Evolutionary conservation across 805 yeast genomes (phyloP), one percentile per base, ranked within the genome.

Genomic region (Barnettozyma californica): DNA sequence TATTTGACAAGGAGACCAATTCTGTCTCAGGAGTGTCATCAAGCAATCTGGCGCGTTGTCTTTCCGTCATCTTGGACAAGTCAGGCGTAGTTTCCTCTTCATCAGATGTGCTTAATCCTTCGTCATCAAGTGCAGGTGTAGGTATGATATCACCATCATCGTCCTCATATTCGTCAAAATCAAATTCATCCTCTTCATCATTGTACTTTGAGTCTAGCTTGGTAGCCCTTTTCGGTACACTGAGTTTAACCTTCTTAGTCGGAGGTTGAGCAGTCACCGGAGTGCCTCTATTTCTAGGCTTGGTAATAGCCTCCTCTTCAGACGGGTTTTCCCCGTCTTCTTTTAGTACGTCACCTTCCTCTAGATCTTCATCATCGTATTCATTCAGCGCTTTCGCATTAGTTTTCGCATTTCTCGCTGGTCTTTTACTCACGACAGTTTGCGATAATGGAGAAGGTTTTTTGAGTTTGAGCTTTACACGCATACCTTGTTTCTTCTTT

Each of bases 1-100:
- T 53, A 21, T 58, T 55, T 34, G 61, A 53, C 39, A 61, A 43
- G 0, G 64, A 47, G 5, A 61, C 5, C 9, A 53, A 46, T 40
- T 41, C 34, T 9, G 34, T 19, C 2, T 36, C 19, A 2, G 29
- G 20, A 4, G 43, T 35, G 6, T 48, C 43, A 7, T 49, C 51
- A 5, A 57, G 29, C 27, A 50, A 29, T 36, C 44, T 57, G 3
- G 64, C 59, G 20, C 64, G 46, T 31, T 61, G 65, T 49, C 65
- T 54, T 36, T 61, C 65, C 0, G 65, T 61, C 63, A 61, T 59
- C 44, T 57, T 61, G 9, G 63, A 53, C 1, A 57, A 46, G 40
- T 61, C 65, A 1, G 52, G 53, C 8, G 33, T 29, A 19, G n/a
- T 43, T 18, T 54, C 54, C 9, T 58, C 62, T 21, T 58, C 62